These are phyloP conservation scores for Suhomyces emberorum DNA, from an alignment of 805 yeast genomes.

Conservation along the genomic window DNA sequence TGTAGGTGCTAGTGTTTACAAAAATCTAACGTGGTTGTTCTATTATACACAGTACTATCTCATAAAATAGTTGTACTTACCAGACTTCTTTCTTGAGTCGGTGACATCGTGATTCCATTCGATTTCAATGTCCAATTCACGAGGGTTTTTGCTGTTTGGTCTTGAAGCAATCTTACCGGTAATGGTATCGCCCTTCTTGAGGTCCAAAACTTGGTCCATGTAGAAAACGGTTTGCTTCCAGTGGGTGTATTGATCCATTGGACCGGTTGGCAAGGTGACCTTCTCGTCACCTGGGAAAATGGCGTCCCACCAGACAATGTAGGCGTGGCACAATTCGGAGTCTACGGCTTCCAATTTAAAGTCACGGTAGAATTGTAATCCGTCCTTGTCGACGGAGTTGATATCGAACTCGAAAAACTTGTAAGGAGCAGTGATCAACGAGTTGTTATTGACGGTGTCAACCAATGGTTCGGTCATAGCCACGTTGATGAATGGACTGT, in stretches of 20 bases:
- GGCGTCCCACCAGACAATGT: slow-evolving; percentile 92
- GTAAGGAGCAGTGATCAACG: slow-evolving; percentile 70
- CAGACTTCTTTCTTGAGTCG: slow-evolving; percentile 53
- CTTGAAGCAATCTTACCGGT: slow-evolving; percentile 68
- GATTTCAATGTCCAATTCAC: slow-evolving; percentile 85
- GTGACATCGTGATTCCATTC: slow-evolving; percentile 50
- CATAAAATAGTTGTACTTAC: slow-evolving; percentile 67
- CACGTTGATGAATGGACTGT: slow-evolving; percentile 79
- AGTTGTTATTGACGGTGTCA: slow-evolving; percentile 79
- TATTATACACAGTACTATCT: too few species aligned
- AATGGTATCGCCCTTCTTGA: slow-evolving; percentile 72
- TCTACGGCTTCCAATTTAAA: slow-evolving; percentile 72
- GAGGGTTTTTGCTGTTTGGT: slow-evolving; percentile 76
- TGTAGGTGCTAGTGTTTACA: too few species aligned
- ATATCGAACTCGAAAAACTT: slow-evolving; percentile 80
- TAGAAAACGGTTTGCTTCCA: slow-evolving; percentile 99
- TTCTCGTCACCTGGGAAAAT: slow-evolving; percentile 73
- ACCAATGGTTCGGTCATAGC: slow-evolving; percentile 94
- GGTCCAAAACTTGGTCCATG: slow-evolving; percentile 72
- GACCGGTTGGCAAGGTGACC: slow-evolving; percentile 87
- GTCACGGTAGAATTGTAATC: slow-evolving; percentile 69
- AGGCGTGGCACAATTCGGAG: slow-evolving; percentile 81
- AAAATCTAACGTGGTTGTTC: too few species aligned
- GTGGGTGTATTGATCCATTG: slow-evolving; percentile 90
- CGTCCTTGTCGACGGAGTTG: slow-evolving; percentile 81